Evolutionary conservation across 345 rosid species (phyloP), one percentile per base, ranked within the genome.

Genomic region (Camelina sativa): DNA sequence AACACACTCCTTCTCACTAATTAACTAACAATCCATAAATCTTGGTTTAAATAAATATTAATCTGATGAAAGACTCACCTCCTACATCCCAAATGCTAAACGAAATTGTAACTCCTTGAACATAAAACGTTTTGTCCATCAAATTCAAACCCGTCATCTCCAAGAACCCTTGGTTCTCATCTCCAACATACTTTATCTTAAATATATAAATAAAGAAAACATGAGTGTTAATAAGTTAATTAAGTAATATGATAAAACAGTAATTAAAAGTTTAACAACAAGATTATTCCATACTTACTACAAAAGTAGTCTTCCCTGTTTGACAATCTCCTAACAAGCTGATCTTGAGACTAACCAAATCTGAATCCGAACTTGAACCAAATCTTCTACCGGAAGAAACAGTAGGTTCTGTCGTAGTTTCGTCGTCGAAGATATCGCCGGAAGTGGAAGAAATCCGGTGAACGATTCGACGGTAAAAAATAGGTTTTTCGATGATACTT

Each of bases 11-110:
- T 28, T 1, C 30, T 28, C 37, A 34, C 37, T 34, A 7, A 34
- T 2, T 53, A 73, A 32, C 32, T 57, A 64, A 41, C 58, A 41
- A 41, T 28, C 12, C 22, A 32, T n/a, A 32, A n/a, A 7, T 16
- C 16, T 46, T 6, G 2, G 48, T 47, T 34, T 35, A 46, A 62
- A 41, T 12, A 64, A 35, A 28, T 1, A 41, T 7, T 22, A 6
- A 17, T 51, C 62, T 25, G 51, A 28, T 28, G 30, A 28, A 4
- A 28, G 5, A 70, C 56, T 34, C 67, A 92, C 97, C 97, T 86
- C 90, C 97, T 2, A 92, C 97, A 79, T 95, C 99, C 99, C 99
- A 95, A 62, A 95, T 83, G 79, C 89, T 90, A 48, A 89, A 92
- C 52, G 96, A 85, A 82, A 95, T 95, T 41, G 90, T 86, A 41